phyloP scores from a whole-genome alignment of 1,284 basidiomycete species.

The Ceratobasidium sp. region DNA sequence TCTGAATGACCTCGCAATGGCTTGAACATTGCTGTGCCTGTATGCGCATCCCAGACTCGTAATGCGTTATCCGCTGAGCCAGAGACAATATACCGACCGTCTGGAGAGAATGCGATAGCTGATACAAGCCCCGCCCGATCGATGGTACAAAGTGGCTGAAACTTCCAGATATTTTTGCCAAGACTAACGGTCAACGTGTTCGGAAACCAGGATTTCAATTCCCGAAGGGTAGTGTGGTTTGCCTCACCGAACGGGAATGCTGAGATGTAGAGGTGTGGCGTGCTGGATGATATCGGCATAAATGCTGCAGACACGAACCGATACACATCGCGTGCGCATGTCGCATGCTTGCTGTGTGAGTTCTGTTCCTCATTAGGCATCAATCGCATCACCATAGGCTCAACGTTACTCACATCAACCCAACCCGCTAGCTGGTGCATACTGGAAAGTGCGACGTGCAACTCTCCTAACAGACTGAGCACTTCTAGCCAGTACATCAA shows the following conservation, averaged over 20 bases:
- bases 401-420: not conserved
- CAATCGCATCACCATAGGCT: not conserved
- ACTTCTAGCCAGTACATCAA: slow-evolving; percentile 5
- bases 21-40: slow-evolving; percentile 12
- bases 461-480: slow-evolving; percentile 4
- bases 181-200: not conserved
- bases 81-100: slow-evolving; percentile 40
- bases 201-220: not conserved
- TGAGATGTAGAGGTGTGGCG: slow-evolving; percentile 34
- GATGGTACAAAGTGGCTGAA: not conserved
- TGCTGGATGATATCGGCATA: slow-evolving; percentile 1
- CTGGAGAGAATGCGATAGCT: not conserved
- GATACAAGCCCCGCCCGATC: not conserved
- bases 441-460: not conserved
- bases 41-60: slow-evolving; percentile 39
- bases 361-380: not conserved
- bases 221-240: not conserved
- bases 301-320: not conserved
- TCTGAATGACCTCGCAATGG: slow-evolving; percentile 27
- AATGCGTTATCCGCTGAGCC: slow-evolving; percentile 44
- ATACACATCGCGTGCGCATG: not conserved
- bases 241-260: slow-evolving; percentile 7
- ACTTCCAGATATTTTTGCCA: not conserved
- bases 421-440: not conserved
- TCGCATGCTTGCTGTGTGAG: not conserved